Conservation (phyloP, 345 rosid genomes). For the Odontarrhena argentea region DNA sequence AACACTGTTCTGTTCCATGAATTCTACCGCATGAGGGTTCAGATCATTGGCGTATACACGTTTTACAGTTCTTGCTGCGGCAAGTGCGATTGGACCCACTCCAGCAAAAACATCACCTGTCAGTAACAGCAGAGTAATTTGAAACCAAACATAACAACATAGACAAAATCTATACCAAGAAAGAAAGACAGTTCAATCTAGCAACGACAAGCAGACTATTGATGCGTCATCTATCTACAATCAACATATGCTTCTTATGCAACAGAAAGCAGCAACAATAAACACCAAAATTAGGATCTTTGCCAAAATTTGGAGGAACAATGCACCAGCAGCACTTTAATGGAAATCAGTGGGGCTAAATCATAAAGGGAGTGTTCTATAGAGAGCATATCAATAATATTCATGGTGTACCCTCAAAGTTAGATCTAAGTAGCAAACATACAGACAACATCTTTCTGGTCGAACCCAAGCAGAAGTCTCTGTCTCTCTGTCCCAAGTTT, state of each 20-base stretch:
- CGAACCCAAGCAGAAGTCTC: constrained; percentile 66
- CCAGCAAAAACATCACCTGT: constrained; percentile 89
- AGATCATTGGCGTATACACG: constrained; percentile 90
- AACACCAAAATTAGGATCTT: constrained; percentile 14
- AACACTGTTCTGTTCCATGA: constrained; percentile 69
- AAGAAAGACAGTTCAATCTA: constrained; percentile 5
- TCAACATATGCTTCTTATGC: constrained; percentile 20
- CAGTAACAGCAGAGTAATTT: constrained; percentile 26
- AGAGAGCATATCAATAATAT: constrained; percentile 14
- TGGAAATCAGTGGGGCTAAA: neutral
- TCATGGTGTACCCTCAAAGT: constrained; percentile 29
- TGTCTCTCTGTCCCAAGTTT: constrained; percentile 90
- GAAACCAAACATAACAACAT: constrained; percentile 3
- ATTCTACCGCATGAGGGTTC: constrained; percentile 81
- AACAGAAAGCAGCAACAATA: neutral
- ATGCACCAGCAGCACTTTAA: neutral
- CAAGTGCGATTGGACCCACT: constrained; percentile 79
- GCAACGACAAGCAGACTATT: neutral
- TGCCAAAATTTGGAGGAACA: constrained; percentile 11
- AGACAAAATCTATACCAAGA: neutral
- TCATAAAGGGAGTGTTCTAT: constrained; percentile 5
- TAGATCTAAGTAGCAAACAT: constrained; percentile 48
- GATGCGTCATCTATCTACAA: neutral
- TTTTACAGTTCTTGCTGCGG: constrained; percentile 83
- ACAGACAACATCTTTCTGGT: constrained; percentile 73